A percentile compares a stretch with the other conserved stretches of the same genome.
Conservation (phyloP, 1,139 yeast species). For the Yamadazyma songkhlaensis region DNA sequence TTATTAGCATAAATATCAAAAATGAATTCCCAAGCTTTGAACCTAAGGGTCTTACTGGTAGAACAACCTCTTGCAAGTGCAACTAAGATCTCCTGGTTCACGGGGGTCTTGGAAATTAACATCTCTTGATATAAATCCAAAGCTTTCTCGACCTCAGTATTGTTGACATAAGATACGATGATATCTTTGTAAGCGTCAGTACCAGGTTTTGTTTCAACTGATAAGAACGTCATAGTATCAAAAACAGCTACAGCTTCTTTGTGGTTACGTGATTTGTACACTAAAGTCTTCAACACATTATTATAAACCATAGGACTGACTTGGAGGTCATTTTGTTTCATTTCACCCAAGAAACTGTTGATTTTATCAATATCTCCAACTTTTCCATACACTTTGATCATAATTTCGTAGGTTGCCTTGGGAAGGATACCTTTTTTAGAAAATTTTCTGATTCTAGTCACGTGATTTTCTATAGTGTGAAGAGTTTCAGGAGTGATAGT, state of each 20-base stretch:
- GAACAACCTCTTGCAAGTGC: constrained; percentile 76
- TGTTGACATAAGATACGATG: constrained; percentile 61
- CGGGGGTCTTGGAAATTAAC: constrained; percentile 28
- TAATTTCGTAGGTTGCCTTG: constrained; percentile 27
- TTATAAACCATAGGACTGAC: constrained; percentile 63
- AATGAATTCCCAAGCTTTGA: constrained; percentile 76
- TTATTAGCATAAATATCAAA: constrained; percentile 59
- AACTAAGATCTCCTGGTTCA: constrained; percentile 50
- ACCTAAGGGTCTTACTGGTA: constrained; percentile 43
- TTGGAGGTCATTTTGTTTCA: constrained; percentile 47
- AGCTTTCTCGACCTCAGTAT: constrained; percentile 66
- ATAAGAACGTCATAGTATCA: constrained; percentile 81
- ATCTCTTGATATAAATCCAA: constrained; percentile 76
- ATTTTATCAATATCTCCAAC: constrained; percentile 26
- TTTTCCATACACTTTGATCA: constrained; percentile 44
- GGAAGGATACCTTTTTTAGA: constrained; percentile 19
- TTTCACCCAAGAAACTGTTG: constrained; percentile 40
- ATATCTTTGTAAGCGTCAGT: constrained; percentile 66
- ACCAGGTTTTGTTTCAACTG: constrained; percentile 64
- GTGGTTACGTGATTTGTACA: constrained; percentile 49
- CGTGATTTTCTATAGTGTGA: constrained; percentile 23
- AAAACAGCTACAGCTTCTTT: constrained; percentile 70
- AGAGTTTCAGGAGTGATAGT: constrained; percentile 22
- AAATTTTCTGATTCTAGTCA: constrained; percentile 14
- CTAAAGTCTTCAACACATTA: constrained; percentile 65